Conservation (phyloP, 2,329 filamentous ascomycete genomes). For the Juglanconis sp. region DNA sequence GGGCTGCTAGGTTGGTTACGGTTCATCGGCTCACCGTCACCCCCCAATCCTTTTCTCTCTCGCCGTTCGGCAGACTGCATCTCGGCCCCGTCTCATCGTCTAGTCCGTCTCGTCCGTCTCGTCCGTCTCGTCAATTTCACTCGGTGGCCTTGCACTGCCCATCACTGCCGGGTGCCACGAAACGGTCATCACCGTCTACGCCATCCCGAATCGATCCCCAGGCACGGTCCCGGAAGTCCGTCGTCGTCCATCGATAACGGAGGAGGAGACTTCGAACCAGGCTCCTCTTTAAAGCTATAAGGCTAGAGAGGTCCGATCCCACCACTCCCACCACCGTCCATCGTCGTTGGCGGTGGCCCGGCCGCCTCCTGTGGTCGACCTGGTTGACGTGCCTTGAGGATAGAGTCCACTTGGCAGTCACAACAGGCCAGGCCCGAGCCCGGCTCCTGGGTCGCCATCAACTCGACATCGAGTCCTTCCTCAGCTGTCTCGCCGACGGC, state of each 20-base stretch:
- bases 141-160: no score
- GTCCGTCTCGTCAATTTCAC: no score
- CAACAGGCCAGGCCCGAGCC: slow-evolving; percentile 4
- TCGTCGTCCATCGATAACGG: background rate
- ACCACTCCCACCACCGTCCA: background rate
- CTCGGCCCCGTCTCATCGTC: background rate
- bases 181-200: slow-evolving; percentile 9
- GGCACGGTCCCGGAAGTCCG: background rate
- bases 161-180: slow-evolving; percentile 7
- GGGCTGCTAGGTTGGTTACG: no score
- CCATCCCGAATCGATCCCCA: background rate
- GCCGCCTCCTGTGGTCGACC: background rate
- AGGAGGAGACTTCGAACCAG: background rate
- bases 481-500: background rate
- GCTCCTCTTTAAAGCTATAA: background rate
- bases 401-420: slow-evolving; percentile 9
- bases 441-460: slow-evolving; percentile 11
- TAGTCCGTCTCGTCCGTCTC: background rate
- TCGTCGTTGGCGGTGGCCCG: slow-evolving; percentile 2
- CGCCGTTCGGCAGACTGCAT: background rate
- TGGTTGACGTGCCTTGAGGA: slow-evolving; percentile 7
- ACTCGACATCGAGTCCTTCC: background rate
- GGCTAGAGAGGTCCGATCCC: background rate
- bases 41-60: background rate
- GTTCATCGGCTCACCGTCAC: background rate